A percentile compares a stretch with the other conserved stretches of the same genome.
These are phyloP conservation scores for Meira nashicola DNA, from an alignment of 1,284 basidiomycete species.

Conservation along the genomic window DNA sequence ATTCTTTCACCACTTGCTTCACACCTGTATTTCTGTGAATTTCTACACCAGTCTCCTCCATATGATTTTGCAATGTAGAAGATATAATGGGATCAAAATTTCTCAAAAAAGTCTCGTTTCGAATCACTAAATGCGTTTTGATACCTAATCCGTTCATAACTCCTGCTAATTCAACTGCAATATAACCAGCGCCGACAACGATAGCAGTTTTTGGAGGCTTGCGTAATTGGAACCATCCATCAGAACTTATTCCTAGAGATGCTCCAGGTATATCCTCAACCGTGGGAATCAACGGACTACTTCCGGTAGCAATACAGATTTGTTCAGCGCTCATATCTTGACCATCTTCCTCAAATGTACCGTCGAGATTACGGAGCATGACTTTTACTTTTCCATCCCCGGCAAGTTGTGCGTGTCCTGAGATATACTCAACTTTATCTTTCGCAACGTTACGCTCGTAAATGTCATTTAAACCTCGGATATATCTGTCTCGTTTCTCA, in stretches of 20 bases:
- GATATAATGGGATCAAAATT: conserved; percentile 86
- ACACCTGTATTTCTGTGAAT: conserved; percentile 75
- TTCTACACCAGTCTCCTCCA: conserved; percentile 83
- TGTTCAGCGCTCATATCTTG: conserved; percentile 43
- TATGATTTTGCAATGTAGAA: conserved; percentile 84
- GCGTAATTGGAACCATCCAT: conserved; percentile 90
- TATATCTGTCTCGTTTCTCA: conserved; percentile 90
- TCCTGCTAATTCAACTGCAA: conserved; percentile 71
- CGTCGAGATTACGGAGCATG: conserved; percentile 38
- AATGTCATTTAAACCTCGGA: conserved; percentile 81
- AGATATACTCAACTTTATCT: conserved; percentile 83
- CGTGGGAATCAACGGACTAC: conserved; percentile 72
- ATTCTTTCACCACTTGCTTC: no score
- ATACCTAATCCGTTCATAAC: conserved; percentile 49
- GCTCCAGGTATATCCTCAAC: conserved; percentile 85
- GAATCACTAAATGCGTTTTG: conserved; percentile 90
- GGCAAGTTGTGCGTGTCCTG: conserved; percentile 64
- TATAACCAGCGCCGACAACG: conserved; percentile 94
- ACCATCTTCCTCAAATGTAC: conserved; percentile 57
- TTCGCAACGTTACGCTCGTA: conserved; percentile 76
- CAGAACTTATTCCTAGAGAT: conserved; percentile 80
- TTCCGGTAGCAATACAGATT: conserved; percentile 71
- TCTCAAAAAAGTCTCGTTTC: conserved; percentile 80
- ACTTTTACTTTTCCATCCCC: conserved; percentile 46
- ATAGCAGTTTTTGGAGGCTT: conserved; percentile 87